Percentiles rank a stretch among this genome's conserved stretches.
Conservation (phyloP, 2,329 filamentous ascomycete genomes). For the Microdochium nivale region DNA sequence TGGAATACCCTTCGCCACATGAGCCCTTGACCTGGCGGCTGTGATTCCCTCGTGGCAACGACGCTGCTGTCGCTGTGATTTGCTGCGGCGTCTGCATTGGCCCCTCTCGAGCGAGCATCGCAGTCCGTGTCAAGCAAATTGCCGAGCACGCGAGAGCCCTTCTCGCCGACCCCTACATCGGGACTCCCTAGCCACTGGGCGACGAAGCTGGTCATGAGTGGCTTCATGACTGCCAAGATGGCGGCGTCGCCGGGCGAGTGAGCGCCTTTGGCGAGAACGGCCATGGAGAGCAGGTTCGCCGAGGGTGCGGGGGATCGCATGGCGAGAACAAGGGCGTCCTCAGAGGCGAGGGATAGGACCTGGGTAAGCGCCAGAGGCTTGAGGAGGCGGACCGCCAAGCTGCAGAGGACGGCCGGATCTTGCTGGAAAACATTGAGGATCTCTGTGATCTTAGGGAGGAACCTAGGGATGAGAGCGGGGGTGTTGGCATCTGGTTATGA, state of each 20-base stretch:
- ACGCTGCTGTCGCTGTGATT: slow-evolving; percentile 25
- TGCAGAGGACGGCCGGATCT: slow-evolving; percentile 42
- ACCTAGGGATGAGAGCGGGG: slow-evolving; percentile 37
- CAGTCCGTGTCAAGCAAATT: slow-evolving; percentile 49
- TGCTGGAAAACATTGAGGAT: slow-evolving; percentile 42
- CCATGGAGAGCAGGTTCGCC: slow-evolving; percentile 48
- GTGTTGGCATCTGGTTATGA: slow-evolving; percentile 37
- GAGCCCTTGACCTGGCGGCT: slow-evolving; percentile 36
- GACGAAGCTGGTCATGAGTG: slow-evolving; percentile 38
- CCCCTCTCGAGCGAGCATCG: slow-evolving; percentile 22
- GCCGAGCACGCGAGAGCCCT: slow-evolving; percentile 38
- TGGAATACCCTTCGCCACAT: slow-evolving; percentile 46
- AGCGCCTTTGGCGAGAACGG: slow-evolving; percentile 47
- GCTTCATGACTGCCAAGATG: slow-evolving; percentile 39
- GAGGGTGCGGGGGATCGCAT: slow-evolving; percentile 44
- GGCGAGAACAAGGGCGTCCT: slow-evolving; percentile 40
- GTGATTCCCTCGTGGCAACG: slow-evolving; percentile 15
- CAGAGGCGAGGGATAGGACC: slow-evolving; percentile 41
- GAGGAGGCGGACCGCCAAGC: slow-evolving; percentile 47
- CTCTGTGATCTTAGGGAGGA: slow-evolving; percentile 44
- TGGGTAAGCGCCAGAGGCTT: slow-evolving; percentile 42
- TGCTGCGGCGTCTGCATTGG: slow-evolving; percentile 3
- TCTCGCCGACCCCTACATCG: slow-evolving; percentile 47
- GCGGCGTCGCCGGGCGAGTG: slow-evolving; percentile 36
- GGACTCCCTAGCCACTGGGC: slow-evolving; percentile 43